A percentile compares a stretch with the other conserved stretches of the same genome.
phyloP scores from a whole-genome alignment of 371 early-diverging fungal species.

The Mortierella sp. region DNA sequence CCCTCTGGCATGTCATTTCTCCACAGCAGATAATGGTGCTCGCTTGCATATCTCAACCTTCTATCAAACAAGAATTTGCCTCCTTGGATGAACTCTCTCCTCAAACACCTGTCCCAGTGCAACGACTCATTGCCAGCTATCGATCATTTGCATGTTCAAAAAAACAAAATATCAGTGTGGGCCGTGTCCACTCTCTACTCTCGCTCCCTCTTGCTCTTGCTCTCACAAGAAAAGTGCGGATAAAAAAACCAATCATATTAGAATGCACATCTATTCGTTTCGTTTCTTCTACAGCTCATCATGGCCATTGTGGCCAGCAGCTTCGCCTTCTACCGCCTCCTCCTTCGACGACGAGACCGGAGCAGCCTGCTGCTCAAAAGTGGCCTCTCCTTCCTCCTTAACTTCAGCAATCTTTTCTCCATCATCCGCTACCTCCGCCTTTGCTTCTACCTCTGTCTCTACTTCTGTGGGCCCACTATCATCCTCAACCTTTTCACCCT shows the following conservation, averaged over 20 bases:
- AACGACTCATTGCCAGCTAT: not conserved
- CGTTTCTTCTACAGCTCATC: conserved; percentile 32
- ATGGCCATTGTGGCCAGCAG: conserved; percentile 16
- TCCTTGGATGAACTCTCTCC: not conserved
- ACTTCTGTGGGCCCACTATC: not conserved
- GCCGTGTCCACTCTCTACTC: no score
- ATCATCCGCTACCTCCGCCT: not conserved
- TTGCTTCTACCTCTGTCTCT: not conserved
- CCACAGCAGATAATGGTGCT: no score
- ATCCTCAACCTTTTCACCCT: not conserved
- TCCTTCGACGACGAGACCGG: conserved; percentile 6
- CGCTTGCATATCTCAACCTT: not conserved
- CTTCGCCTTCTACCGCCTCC: conserved; percentile 16
- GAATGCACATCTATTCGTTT: not conserved
- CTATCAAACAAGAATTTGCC: not conserved
- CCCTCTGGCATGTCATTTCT: no score
- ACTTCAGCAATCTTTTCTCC: not conserved
- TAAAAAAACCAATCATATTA: not conserved
- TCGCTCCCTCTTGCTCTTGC: no score
- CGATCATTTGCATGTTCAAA: not conserved
- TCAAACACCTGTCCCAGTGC: not conserved
- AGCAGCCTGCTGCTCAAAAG: conserved; percentile 50
- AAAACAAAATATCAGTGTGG: not conserved
- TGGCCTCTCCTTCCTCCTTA: conserved; percentile 16
- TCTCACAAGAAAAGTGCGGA: not conserved